A percentile compares a stretch with the other conserved stretches of the same genome.
phyloP scores from a whole-genome alignment of 2,329 filamentous ascomycete genomes.

The Aspergillus sp. region DNA sequence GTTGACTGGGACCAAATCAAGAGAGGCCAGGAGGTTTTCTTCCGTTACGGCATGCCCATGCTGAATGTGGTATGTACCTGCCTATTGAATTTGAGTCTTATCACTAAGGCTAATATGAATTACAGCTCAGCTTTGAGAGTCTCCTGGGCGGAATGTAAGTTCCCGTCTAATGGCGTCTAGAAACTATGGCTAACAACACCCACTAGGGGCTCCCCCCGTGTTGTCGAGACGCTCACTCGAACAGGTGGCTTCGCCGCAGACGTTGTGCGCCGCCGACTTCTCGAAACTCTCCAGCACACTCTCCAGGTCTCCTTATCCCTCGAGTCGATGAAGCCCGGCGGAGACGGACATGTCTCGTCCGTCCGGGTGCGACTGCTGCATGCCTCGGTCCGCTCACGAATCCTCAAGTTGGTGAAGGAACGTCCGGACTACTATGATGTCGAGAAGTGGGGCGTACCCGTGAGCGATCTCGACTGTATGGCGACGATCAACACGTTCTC shows the following conservation, averaged over 20 bases:
- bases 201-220: conserved; percentile 62
- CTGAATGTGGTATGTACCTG: conserved; percentile 50
- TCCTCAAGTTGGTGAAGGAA: conserved; percentile 57
- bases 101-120: not conserved
- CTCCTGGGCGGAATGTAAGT: conserved; percentile 28
- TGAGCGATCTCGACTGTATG: conserved; percentile 74
- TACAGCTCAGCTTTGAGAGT: conserved; percentile 32
- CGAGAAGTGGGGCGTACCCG: conserved; percentile 60
- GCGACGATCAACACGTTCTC: conserved; percentile 72
- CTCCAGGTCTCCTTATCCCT: conserved; percentile 68
- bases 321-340: conserved; percentile 65
- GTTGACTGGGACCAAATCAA: conserved; percentile 75
- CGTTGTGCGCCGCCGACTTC: conserved; percentile 64
- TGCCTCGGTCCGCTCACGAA: conserved; percentile 64
- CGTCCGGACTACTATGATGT: conserved; percentile 63
- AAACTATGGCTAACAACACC: conserved; percentile 2
- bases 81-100: not conserved
- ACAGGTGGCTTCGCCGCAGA: conserved; percentile 72
- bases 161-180: not conserved
- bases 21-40: conserved; percentile 74
- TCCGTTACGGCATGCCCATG: conserved; percentile 68
- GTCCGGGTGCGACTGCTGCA: conserved; percentile 69
- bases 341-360: conserved; percentile 63
- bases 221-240: conserved; percentile 70
- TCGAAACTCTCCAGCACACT: conserved; percentile 74